Evolutionary conservation across 331 rosid species (phyloP).

Genomic region (Malus hybrid): DNA sequence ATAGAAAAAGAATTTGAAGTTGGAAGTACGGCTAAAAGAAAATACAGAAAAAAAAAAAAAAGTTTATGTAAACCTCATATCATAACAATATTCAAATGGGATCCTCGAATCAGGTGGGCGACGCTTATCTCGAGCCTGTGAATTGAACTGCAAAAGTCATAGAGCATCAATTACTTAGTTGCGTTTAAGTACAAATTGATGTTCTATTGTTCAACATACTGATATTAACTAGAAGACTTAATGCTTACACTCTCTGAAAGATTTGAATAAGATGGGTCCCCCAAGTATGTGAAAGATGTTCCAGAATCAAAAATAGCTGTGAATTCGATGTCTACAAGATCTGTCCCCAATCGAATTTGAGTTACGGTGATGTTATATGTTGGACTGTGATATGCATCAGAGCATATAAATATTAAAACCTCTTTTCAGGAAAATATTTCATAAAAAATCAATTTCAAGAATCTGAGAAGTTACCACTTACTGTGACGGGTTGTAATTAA

Average conservation of each 20-base stretch:
- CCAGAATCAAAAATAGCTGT: conserved; percentile 89
- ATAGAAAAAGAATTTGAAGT: conserved; percentile 8
- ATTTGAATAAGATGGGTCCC: conserved; percentile 59
- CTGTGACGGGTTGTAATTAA: conserved; percentile 73
- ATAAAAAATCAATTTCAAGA: conserved; percentile 21
- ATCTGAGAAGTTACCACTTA: conserved; percentile 61
- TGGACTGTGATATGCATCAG: conserved; percentile 55
- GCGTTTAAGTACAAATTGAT: background rate
- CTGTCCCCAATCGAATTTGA: conserved; percentile 67
- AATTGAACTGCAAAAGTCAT: conserved; percentile 58
- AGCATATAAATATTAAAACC: conserved; percentile 18
- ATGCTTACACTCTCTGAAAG: conserved; percentile 65
- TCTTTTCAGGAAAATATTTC: background rate
- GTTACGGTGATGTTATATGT: conserved; percentile 76
- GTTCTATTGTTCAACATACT: background rate
- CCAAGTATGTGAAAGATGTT: conserved; percentile 87
- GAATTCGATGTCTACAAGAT: conserved; percentile 54
- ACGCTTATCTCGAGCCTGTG: conserved; percentile 57
- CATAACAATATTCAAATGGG: conserved; percentile 86
- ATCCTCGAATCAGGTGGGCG: conserved; percentile 59
- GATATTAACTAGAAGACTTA: background rate
- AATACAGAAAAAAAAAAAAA: background rate
- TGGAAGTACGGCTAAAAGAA: conserved; percentile 1
- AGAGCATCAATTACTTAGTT: background rate
- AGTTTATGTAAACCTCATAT: conserved; percentile 55